Conservation (phyloP, 23 red algal genomes). For the Gracilaria caudata region DNA sequence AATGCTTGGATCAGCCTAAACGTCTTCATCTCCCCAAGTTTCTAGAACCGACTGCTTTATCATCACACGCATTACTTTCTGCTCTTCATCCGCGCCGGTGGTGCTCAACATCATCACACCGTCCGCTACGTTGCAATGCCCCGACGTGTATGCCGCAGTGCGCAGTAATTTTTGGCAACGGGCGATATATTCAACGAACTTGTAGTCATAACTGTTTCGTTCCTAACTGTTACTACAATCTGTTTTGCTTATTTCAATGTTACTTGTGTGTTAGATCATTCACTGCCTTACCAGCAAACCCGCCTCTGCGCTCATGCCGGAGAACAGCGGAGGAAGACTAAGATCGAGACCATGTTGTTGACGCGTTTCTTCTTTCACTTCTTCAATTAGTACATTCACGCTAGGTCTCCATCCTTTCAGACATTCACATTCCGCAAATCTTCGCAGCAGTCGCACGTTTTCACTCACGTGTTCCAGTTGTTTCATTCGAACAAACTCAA, state of each 20-base stretch:
- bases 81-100: not conserved
- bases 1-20: conserved; percentile 83
- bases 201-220: not conserved
- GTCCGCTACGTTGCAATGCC: not conserved
- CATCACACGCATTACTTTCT: not conserved
- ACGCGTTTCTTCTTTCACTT: conserved; percentile 21
- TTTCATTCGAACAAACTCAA: conserved; percentile 48
- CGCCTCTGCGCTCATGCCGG: not conserved
- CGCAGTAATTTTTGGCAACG: not conserved
- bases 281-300: not conserved
- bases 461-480: conserved; percentile 30
- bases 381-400: not conserved
- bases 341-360: conserved; percentile 23
- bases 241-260: conserved; percentile 8
- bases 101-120: not conserved
- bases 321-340: not conserved
- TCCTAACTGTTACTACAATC: conserved; percentile 10
- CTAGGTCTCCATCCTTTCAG: conserved; percentile 21
- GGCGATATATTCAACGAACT: not conserved
- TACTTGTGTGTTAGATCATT: not conserved
- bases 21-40: not conserved
- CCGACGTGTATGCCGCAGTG: not conserved
- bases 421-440: conserved; percentile 38
- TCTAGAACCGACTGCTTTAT: not conserved
- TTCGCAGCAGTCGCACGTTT: conserved; percentile 26